These are phyloP conservation scores for Rugosomyces carneus DNA, from an alignment of 1,284 basidiomycete genomes.

Conservation along the genomic window DNA sequence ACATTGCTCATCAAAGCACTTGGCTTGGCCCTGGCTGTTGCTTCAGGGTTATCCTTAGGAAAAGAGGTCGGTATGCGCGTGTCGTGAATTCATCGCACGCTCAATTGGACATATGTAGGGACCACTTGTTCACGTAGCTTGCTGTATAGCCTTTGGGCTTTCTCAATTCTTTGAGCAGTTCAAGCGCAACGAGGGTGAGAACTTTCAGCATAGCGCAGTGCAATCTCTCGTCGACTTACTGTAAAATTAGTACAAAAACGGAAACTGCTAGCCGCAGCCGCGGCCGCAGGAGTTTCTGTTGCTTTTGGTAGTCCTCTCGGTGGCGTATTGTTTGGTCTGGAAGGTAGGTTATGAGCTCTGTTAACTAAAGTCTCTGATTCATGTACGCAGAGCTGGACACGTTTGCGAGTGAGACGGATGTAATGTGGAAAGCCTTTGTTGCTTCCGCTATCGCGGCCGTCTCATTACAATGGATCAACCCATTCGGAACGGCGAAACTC, in stretches of 20 bases:
- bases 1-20: conserved; percentile 73
- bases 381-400: conserved; percentile 51
- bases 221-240: background rate
- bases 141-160: conserved; percentile 58
- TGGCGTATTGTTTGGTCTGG: conserved; percentile 68
- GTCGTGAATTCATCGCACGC: background rate
- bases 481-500: conserved; percentile 69
- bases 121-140: conserved; percentile 65
- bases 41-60: conserved; percentile 70
- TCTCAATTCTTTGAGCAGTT: conserved; percentile 52
- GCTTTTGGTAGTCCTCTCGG: conserved; percentile 73
- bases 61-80: conserved; percentile 46
- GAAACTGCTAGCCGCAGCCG: conserved; percentile 60
- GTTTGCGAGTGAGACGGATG: conserved; percentile 62
- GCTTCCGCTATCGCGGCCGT: conserved; percentile 69
- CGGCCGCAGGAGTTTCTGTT: conserved; percentile 68
- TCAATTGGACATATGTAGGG: conserved; percentile 33
- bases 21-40: conserved; percentile 73
- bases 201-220: background rate
- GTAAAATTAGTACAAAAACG: conserved; percentile 54
- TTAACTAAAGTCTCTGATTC: background rate
- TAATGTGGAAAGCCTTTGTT: conserved; percentile 74
- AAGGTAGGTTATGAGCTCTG: conserved; percentile 31
- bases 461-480: conserved; percentile 65
- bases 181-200: conserved; percentile 53